Conservation (phyloP, 2,329 filamentous ascomycete species). For the Nothomitra cinnamomea region DNA sequence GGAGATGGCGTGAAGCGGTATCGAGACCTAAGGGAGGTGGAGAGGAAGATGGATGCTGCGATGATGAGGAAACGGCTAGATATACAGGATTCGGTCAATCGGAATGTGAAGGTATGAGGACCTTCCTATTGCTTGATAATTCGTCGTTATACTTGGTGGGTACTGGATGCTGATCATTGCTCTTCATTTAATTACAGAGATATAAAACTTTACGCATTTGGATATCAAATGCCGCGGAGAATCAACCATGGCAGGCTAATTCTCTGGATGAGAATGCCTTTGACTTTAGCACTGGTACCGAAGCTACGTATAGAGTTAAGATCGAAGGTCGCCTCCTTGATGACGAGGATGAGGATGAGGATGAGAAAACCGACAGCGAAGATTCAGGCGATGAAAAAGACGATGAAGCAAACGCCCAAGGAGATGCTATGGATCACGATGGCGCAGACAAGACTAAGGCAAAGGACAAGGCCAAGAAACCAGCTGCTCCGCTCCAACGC, state of each 20-base stretch:
- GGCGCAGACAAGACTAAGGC: conserved; percentile 31
- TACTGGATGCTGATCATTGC: background rate
- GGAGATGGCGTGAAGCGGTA: conserved; percentile 73
- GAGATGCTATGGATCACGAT: conserved; percentile 23
- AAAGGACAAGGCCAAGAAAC: conserved; percentile 21
- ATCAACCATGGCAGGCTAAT: conserved; percentile 78
- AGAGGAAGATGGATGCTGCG: conserved; percentile 75
- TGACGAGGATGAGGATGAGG: conserved; percentile 44
- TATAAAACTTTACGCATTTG: conserved; percentile 79
- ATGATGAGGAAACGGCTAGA: conserved; percentile 92
- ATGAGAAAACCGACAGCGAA: conserved; percentile 32
- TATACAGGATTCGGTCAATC: conserved; percentile 63
- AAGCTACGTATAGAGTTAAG: conserved; percentile 75
- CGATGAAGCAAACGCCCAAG: conserved; percentile 22
- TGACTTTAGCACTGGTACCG: conserved; percentile 60
- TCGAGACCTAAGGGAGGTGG: conserved; percentile 66
- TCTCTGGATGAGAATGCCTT: conserved; percentile 55
- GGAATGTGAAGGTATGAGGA: conserved; percentile 45
- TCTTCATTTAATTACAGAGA: conserved; percentile 33
- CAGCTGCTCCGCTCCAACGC: conserved; percentile 27
- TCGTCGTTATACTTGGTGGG: too few relatives aligned
- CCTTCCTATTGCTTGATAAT: background rate
- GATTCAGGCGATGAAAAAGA: conserved; percentile 28
- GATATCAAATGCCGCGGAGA: conserved; percentile 88
- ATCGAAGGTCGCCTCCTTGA: conserved; percentile 3